Evolutionary conservation across 139 green algal genomes (phyloP).

Genomic region (Chlorella sorokiniana): DNA sequence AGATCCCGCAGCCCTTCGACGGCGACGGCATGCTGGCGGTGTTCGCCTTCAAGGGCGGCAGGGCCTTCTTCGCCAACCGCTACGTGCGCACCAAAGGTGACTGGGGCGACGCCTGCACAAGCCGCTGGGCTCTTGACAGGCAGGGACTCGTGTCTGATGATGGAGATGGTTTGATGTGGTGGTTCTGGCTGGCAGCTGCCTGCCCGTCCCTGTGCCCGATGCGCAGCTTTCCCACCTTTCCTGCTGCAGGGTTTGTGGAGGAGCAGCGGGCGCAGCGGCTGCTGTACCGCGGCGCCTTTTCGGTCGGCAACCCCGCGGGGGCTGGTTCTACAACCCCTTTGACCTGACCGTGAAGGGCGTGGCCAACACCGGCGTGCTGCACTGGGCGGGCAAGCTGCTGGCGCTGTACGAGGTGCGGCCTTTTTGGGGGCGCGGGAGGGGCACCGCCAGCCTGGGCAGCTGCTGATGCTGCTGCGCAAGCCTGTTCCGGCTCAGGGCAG

Average conservation of each 20-base stretch:
- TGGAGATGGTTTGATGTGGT: too few relatives aligned
- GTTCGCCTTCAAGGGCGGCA: slow-evolving; percentile 44
- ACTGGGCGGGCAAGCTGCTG: slow-evolving; percentile 46
- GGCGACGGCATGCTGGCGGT: slow-evolving; percentile 47
- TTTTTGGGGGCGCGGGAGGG: background rate
- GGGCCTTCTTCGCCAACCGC: slow-evolving; percentile 33
- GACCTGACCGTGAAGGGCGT: slow-evolving; percentile 44
- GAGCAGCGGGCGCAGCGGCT: slow-evolving; percentile 49
- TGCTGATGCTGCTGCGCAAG: background rate
- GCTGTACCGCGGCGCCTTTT: slow-evolving; percentile 54
- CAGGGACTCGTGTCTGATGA: background rate
- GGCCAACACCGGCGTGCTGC: slow-evolving; percentile 48
- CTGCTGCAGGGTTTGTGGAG: slow-evolving; percentile 32
- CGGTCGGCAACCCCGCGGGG: slow-evolving; percentile 48
- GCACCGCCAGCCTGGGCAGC: too few relatives aligned
- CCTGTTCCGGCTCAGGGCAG: too few relatives aligned
- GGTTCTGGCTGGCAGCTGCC: too few relatives aligned
- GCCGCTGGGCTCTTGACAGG: background rate
- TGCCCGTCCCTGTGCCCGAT: background rate
- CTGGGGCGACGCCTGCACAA: background rate
- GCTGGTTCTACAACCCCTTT: slow-evolving; percentile 48
- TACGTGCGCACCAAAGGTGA: slow-evolving; percentile 29
- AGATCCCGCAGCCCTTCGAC: slow-evolving; percentile 52
- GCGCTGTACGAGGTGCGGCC: slow-evolving; percentile 50
- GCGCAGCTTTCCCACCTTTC: background rate